A percentile compares a stretch with the other conserved stretches of the same genome.
Conservation (phyloP, 441 rosid genomes). For the Adansonia gregorii region DNA sequence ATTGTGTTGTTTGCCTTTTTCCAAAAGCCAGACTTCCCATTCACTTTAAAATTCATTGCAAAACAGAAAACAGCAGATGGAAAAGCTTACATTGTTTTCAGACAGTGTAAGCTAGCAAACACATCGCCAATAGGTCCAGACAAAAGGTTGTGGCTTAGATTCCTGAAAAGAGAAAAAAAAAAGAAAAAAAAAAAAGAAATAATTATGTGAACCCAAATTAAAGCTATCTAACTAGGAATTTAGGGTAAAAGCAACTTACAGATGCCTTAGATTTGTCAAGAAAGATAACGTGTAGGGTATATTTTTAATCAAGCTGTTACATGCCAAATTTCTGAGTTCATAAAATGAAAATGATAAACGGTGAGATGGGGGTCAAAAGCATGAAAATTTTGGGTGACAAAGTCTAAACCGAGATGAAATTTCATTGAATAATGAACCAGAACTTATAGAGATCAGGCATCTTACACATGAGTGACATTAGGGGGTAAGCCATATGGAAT, state of each 20-base stretch:
- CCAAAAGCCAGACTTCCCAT: constrained; percentile 2
- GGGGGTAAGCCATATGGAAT: constrained; percentile 81
- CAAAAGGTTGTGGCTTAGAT: constrained; percentile 83
- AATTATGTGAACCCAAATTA: constrained; percentile 21
- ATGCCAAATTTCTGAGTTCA: constrained; percentile 71
- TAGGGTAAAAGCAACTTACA: constrained; percentile 53
- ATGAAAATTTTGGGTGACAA: constrained; percentile 22
- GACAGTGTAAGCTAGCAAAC: constrained; percentile 66
- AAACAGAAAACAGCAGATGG: constrained; percentile 18
- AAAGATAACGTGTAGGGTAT: constrained; percentile 73
- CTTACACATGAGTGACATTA: constrained; percentile 83
- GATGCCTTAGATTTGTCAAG: constrained; percentile 59
- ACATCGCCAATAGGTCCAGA: constrained; percentile 91
- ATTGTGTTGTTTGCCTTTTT: constrained; percentile 16
- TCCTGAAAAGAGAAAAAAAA: constrained; percentile 52
- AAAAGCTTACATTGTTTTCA: constrained; percentile 73
- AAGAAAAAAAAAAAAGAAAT: constrained; percentile 26
- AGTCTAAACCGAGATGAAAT: neutral
- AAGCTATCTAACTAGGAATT: constrained; percentile 14
- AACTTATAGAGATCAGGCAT: constrained; percentile 21
- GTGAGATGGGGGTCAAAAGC: constrained; percentile 7
- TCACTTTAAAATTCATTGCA: constrained; percentile 18
- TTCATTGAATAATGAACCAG: constrained; percentile 11
- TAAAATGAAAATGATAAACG: neutral
- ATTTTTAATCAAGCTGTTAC: constrained; percentile 64